Conservation (phyloP, 2,329 filamentous ascomycete genomes). For the Chalaropsis ovoidea region DNA sequence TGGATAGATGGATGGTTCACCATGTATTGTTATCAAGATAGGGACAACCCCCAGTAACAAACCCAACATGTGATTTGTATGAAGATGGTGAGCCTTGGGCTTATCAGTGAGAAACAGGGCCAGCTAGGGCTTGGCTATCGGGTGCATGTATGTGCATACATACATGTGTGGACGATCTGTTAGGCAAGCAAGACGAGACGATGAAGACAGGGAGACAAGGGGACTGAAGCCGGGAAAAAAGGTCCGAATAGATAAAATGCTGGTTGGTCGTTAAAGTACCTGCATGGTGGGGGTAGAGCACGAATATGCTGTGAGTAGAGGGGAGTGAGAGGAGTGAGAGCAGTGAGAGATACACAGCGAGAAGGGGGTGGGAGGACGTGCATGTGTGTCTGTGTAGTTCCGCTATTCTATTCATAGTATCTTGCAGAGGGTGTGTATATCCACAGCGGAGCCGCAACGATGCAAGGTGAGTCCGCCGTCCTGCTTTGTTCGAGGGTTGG, state of each 20-base stretch:
- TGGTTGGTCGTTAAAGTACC: neutral
- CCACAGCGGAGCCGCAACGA: neutral
- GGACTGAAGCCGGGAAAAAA: neutral
- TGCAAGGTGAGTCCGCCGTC: neutral
- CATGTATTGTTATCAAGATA: too few species aligned
- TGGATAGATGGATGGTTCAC: too few species aligned
- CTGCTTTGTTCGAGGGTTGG: too few species aligned
- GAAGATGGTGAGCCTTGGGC: neutral
- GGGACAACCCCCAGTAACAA: too few species aligned
- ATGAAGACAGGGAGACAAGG: neutral
- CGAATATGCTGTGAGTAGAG: neutral
- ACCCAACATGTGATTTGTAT: neutral
- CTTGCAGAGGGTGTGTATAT: neutral
- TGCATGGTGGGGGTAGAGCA: neutral
- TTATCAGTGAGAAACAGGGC: too few species aligned
- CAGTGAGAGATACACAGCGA: neutral
- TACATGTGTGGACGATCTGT: too few species aligned
- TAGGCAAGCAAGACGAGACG: neutral
- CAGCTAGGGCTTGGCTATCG: neutral
- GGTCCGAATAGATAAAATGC: neutral
- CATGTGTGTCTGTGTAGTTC: neutral
- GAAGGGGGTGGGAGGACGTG: neutral
- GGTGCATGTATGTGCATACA: neutral
- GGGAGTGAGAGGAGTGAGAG: neutral
- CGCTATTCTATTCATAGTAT: slow-evolving; percentile 4